Base-by-base conservation (phyloP, 139 green algal genomes). In the Gonium pectorale region DNA sequence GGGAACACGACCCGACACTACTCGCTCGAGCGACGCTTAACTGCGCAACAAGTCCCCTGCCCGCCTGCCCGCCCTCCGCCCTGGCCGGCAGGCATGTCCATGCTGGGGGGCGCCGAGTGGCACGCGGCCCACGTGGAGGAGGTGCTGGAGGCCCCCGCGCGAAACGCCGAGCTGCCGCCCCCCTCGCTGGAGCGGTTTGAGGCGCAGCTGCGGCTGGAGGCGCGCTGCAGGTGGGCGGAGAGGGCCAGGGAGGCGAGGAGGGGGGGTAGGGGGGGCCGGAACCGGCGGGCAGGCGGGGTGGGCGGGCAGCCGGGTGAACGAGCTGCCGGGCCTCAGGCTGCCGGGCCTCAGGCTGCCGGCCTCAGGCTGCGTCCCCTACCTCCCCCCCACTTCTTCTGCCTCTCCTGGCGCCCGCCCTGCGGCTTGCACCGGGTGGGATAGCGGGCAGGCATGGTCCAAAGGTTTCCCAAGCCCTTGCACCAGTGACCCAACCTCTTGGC, bases 171-270 rank as follows among this genome's bases (percentile, higher is more conserved):
- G n/a, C 27, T 62, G 40, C 59, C 59, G 29, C n/a, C 43, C 13
- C 75, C 75, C 29, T 3, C 40, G 33, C 27, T 44, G 75, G 73
- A 81, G 54, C 11, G 19, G 38, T 81, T 81, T 11, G 11, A n/a
- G 27, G 37, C 31, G 52, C 73, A 81, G 73, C 56, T 81, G 13
- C 19, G 56, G 15, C 33, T 81, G 35, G 73, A 81, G 73, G 40
- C 15, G 54, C 54, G 43, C 2, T 46, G 49, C 73, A 81, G 73
- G 73, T 81, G 73, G 19, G 67, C 6, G 3, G 59, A 2, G 3
- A 21, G 5, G 67, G 72, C 13, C 6, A 27, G 37, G 38, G 11
- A 24, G 22, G 51, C 1, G 51, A 1, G 52, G 27, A 33, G 35
- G 35, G 72, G 17, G 35, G 72, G 67, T 46, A 26, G 33, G 35